A percentile compares a stretch with the other conserved stretches of the same genome.
These are phyloP conservation scores for Hortaea werneckii DNA, from an alignment of 2,329 filamentous ascomycete genomes.

Conservation along the genomic window DNA sequence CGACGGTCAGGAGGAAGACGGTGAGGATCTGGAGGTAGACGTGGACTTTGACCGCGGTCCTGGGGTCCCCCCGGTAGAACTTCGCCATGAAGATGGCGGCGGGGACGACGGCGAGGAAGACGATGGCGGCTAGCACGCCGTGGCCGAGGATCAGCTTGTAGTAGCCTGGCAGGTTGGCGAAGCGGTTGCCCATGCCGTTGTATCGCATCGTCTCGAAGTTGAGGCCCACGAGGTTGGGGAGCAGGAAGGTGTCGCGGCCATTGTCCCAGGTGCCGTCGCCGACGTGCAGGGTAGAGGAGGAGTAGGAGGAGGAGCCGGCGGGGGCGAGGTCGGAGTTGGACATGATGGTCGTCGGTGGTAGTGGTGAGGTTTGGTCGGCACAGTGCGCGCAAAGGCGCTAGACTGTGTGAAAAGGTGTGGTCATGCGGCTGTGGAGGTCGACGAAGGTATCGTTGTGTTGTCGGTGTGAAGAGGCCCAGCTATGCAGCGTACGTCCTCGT, in stretches of 20 bases:
- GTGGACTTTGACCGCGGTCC: slow-evolving; percentile 56
- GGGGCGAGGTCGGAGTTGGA: slow-evolving; percentile 43
- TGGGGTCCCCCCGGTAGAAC: slow-evolving; percentile 52
- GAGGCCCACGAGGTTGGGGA: slow-evolving; percentile 65
- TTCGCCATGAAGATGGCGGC: slow-evolving; percentile 62
- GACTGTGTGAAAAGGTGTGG: background rate
- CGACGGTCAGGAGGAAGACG: slow-evolving; percentile 56
- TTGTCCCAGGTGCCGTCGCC: slow-evolving; percentile 81
- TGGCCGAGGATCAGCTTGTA: slow-evolving; percentile 61
- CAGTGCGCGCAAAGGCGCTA: slow-evolving; percentile 7
- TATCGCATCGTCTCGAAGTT: slow-evolving; percentile 77
- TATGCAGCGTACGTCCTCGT: background rate
- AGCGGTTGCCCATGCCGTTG: slow-evolving; percentile 82
- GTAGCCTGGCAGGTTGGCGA: slow-evolving; percentile 59
- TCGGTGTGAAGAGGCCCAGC: slow-evolving; percentile 1
- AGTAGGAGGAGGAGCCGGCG: slow-evolving; percentile 62
- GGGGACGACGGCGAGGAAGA: slow-evolving; percentile 66
- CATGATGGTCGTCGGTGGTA: slow-evolving; percentile 10
- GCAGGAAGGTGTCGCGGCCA: slow-evolving; percentile 62
- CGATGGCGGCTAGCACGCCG: slow-evolving; percentile 59
- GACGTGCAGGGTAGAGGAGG: slow-evolving; percentile 63
- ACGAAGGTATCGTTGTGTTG: background rate
- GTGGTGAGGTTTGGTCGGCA: background rate
- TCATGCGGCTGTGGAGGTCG: slow-evolving; percentile 1
- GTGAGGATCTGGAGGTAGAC: slow-evolving; percentile 64